Evolutionary conservation across 352 stramenopile genomes (phyloP).

Genomic region (Globisporangium carolinianum): DNA sequence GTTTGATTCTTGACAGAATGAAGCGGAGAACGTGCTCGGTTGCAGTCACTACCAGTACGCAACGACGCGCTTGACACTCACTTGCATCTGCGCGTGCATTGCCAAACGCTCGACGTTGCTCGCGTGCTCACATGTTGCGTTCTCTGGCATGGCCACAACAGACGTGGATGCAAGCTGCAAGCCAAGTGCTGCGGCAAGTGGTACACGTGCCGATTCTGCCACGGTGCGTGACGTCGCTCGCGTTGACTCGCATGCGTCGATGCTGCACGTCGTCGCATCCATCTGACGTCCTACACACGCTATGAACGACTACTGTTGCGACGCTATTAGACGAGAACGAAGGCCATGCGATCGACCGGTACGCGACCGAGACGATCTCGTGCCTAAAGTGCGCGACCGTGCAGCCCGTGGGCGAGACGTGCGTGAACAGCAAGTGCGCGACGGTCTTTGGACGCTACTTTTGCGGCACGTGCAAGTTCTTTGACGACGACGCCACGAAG

Average conservation of each 20-base stretch:
- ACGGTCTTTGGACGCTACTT: conserved; percentile 90
- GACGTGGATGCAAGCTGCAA: conserved; percentile 72
- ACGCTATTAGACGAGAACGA: conserved; percentile 53
- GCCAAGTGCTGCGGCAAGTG: conserved; percentile 85
- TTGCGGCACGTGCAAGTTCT: conserved; percentile 95
- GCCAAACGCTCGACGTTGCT: background rate
- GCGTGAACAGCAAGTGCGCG: conserved; percentile 57
- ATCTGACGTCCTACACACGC: background rate
- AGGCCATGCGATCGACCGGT: conserved; percentile 90
- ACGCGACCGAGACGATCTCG: conserved; percentile 90
- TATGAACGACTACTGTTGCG: background rate
- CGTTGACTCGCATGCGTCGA: background rate
- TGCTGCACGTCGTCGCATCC: background rate
- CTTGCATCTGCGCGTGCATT: background rate
- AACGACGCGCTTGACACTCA: background rate
- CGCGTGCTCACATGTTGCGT: background rate
- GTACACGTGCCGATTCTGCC: conserved; percentile 88
- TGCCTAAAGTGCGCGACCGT: conserved; percentile 90
- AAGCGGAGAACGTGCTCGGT: conserved; percentile 54
- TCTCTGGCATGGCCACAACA: conserved; percentile 8
- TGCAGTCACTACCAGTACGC: conserved; percentile 85
- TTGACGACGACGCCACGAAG: conserved; percentile 89
- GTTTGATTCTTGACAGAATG: conserved; percentile 25
- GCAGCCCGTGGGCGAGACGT: conserved; percentile 61
- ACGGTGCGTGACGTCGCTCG: conserved; percentile 41